Evolutionary conservation across 768 basidiomycete genomes (phyloP), one percentile per base, ranked within the genome.

Genomic region (Tulasnella sp.): DNA sequence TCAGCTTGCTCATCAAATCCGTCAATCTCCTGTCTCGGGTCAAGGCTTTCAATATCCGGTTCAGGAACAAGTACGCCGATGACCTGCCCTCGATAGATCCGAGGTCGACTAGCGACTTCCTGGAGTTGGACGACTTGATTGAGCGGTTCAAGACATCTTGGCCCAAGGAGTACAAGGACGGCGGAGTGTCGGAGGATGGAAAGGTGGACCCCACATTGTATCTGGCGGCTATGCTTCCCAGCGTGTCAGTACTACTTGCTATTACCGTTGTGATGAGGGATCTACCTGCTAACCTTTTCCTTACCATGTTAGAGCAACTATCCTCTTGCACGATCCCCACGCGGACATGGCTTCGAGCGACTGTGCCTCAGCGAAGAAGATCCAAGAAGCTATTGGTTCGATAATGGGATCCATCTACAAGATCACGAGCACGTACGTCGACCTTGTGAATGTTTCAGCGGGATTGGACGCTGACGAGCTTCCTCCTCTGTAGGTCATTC

Each of bases 21-120:
- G 16, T 74, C 24, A n/a, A 40, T 27, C 36, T 79, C 36, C 71
- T 79, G 24, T 71, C 78, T 27, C 42, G 31, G 8, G 78, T 79
- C 68, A 79, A 79, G 68, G 52, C 44, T 24, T 79, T 79, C 78
- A 79, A 79, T 34, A 39, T 79, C 31, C 78, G 78, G 18, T 71
- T 74, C 52, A n/a, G 31, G 40, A 79, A 42, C 31, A 74, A 74
- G 38, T 46, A 72, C 42, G 78, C 71, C 19, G 75, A 76, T n/a
- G 71, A 79, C 24, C 10, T 52, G 39, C 39, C 39, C 2, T 44
- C 42, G 42, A 44, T 39, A 2, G 76, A 77, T 27, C 76, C 76
- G 5, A 56, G 76, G 56, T 56, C 48, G 31, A 39, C 48, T 6
- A 16, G 27, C 21, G 76, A 77, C 16, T 77, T 77, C 52, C 16